These are phyloP conservation scores for Canna indica DNA, from an alignment of 176 grass and related monocot genomes.

Conservation along the genomic window DNA sequence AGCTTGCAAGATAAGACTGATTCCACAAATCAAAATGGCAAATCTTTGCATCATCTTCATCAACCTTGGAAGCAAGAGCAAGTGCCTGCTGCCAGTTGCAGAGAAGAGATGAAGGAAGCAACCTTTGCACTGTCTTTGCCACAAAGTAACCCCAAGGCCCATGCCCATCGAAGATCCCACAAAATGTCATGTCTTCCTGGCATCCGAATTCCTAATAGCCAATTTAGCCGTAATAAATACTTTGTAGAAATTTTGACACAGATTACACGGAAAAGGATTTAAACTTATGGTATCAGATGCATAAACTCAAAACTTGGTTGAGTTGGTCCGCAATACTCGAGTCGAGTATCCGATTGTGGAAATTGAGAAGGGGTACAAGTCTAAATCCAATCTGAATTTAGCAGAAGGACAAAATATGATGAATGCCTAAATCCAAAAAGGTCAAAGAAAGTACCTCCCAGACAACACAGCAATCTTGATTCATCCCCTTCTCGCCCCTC, in stretches of 20 bases:
- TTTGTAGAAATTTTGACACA: neutral
- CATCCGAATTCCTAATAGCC: conserved; percentile 63
- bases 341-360: too few species aligned
- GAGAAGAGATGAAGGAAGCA: conserved; percentile 61
- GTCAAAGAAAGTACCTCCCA: conserved; percentile 39
- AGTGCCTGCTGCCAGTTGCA: conserved; percentile 72
- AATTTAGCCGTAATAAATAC: neutral
- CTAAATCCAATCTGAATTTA: conserved; percentile 21
- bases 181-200: conserved; percentile 56
- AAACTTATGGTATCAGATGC: neutral
- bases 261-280: neutral
- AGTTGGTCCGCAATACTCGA: too few species aligned
- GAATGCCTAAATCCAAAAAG: neutral
- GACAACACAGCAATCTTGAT: conserved; percentile 87
- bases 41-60: conserved; percentile 37
- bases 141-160: conserved; percentile 92
- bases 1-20: conserved; percentile 39
- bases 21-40: conserved; percentile 58
- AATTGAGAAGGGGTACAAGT: neutral
- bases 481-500: conserved; percentile 85
- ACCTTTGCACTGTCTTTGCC: conserved; percentile 47
- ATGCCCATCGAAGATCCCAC: conserved; percentile 89
- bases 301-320: too few species aligned
- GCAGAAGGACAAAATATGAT: neutral
- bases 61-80: conserved; percentile 22